phyloP scores from a whole-genome alignment of 495 filamentous ascomycete species.

The Parathielavia hyrcaniae region DNA sequence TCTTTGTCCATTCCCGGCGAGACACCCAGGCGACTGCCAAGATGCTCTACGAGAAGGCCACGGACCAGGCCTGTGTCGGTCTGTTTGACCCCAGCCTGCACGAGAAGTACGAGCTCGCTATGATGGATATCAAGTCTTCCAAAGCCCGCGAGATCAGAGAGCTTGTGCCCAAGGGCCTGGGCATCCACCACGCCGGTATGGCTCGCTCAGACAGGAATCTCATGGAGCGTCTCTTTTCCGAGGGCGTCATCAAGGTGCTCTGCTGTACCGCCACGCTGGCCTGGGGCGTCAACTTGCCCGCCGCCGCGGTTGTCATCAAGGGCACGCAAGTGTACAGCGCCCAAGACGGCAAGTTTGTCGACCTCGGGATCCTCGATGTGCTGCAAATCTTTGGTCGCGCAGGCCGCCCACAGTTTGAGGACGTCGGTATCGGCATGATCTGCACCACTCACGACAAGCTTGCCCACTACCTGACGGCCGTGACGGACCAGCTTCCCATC shows the following conservation, averaged over 20 bases:
- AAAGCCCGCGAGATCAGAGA: slow-evolving; percentile 82
- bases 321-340: slow-evolving; percentile 95
- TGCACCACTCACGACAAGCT: slow-evolving; percentile 90
- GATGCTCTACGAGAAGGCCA: slow-evolving; percentile 77
- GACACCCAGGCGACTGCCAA: slow-evolving; percentile 87
- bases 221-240: slow-evolving; percentile 81
- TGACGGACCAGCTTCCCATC: slow-evolving; percentile 93
- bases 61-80: slow-evolving; percentile 66
- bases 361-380: slow-evolving; percentile 94
- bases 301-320: slow-evolving; percentile 95
- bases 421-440: slow-evolving; percentile 93
- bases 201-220: slow-evolving; percentile 85
- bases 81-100: slow-evolving; percentile 75
- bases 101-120: slow-evolving; percentile 62
- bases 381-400: slow-evolving; percentile 98
- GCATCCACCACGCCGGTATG: slow-evolving; percentile 96
- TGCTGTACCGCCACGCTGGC: slow-evolving; percentile 97
- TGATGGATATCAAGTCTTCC: slow-evolving; percentile 74
- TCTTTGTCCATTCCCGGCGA: slow-evolving; percentile 95
- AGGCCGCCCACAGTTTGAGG: slow-evolving; percentile 93
- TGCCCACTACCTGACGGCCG: slow-evolving; percentile 83
- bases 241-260: slow-evolving; percentile 87
- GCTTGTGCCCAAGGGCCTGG: slow-evolving; percentile 79
- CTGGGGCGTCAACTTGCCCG: slow-evolving; percentile 98
- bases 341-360: slow-evolving; percentile 91